A percentile compares a stretch with the other conserved stretches of the same genome.
These are phyloP conservation scores for Ophioceras dolichostomum DNA, from an alignment of 2,329 filamentous ascomycete species.

Conservation along the genomic window DNA sequence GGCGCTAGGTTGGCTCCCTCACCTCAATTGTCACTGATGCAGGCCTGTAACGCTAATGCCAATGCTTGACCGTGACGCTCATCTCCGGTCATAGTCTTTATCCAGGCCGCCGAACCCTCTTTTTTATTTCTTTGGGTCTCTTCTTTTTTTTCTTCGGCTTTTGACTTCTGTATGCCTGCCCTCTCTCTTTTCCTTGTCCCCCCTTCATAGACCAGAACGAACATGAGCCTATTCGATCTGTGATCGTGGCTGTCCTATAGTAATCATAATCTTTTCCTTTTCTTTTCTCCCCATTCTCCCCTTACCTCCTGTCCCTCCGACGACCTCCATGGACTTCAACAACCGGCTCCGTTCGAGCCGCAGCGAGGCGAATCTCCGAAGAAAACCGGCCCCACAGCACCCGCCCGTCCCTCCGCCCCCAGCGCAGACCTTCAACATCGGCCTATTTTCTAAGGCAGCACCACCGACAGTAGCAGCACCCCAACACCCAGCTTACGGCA, in stretches of 20 bases:
- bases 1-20: too few relatives aligned
- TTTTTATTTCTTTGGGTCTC: too few relatives aligned
- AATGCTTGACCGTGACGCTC: too few relatives aligned
- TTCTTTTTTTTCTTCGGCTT: too few relatives aligned
- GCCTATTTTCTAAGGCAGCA: neutral
- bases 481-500: neutral
- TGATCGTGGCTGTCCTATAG: neutral
- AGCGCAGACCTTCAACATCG: neutral
- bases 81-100: too few relatives aligned
- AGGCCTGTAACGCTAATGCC: too few relatives aligned
- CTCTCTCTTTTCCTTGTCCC: too few relatives aligned
- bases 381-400: neutral
- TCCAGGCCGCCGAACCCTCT: too few relatives aligned
- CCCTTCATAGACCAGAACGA: neutral
- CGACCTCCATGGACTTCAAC: neutral
- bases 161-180: too few relatives aligned
- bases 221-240: neutral
- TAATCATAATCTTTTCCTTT: too few relatives aligned
- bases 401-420: neutral
- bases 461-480: neutral
- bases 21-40: too few relatives aligned
- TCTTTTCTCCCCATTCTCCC: neutral
- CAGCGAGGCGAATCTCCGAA: slow-evolving; percentile 1
- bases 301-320: neutral
- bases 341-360: slow-evolving; percentile 1